Conservation (phyloP, 345 rosid species). For the Iberis pinnata region DNA sequence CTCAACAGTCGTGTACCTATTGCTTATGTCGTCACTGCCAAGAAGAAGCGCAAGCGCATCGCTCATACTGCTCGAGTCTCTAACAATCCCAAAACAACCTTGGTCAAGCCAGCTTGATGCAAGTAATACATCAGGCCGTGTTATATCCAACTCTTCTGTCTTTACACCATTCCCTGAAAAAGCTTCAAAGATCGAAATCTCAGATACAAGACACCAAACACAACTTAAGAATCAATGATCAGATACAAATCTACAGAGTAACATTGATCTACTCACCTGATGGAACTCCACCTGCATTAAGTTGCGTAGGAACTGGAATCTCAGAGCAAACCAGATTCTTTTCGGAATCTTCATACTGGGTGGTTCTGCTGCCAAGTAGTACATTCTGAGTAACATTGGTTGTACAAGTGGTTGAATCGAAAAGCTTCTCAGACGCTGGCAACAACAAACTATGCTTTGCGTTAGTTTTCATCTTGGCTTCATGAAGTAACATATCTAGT, state of each 20-base stretch:
- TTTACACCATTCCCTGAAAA: slow-evolving; percentile 22
- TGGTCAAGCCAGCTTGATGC: slow-evolving; percentile 75
- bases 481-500: slow-evolving; percentile 80
- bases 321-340: slow-evolving; percentile 58
- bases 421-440: slow-evolving; percentile 52
- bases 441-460: slow-evolving; percentile 51
- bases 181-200: slow-evolving; percentile 1
- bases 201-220: slow-evolving; percentile 10
- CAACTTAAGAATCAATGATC: slow-evolving; percentile 6
- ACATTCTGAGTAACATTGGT: slow-evolving; percentile 10
- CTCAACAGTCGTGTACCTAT: slow-evolving; percentile 45
- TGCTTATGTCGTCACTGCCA: slow-evolving; percentile 64
- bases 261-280: slow-evolving; percentile 49
- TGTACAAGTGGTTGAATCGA: slow-evolving; percentile 46
- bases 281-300: slow-evolving; percentile 51
- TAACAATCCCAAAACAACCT: slow-evolving; percentile 36
- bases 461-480: slow-evolving; percentile 61
- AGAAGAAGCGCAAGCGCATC: slow-evolving; percentile 65
- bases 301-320: slow-evolving; percentile 51
- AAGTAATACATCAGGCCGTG: slow-evolving; percentile 56
- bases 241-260: slow-evolving; percentile 1
- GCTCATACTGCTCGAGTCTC: slow-evolving; percentile 47
- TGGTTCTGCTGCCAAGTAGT: neutral
- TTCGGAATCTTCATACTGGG: slow-evolving; percentile 46
- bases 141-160: slow-evolving; percentile 24